Conservation (phyloP, 1,139 yeast species). For the Scheffersomyces illinoinensis region DNA sequence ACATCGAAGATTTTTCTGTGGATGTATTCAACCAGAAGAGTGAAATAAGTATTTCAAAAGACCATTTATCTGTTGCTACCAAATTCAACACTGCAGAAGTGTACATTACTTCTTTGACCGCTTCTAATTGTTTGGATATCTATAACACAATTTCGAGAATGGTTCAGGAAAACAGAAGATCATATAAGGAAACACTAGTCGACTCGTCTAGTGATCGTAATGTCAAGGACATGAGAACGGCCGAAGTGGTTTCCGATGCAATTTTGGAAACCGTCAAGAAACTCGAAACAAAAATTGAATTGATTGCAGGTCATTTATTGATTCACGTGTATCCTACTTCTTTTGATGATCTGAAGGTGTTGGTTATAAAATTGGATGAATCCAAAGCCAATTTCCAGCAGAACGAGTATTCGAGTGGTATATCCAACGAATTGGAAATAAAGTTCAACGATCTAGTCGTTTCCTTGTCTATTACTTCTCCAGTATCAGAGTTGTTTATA, state of each 20-base stretch:
- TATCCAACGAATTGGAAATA: conserved; percentile 52
- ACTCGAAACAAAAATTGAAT: conserved; percentile 61
- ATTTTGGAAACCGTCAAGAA: conserved; percentile 42
- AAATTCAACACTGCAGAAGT: conserved; percentile 58
- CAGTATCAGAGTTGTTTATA: conserved; percentile 48
- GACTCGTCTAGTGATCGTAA: conserved; percentile 42
- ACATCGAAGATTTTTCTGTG: conserved; percentile 49
- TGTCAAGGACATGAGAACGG: conserved; percentile 8
- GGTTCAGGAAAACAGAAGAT: conserved; percentile 67
- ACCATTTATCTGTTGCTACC: conserved; percentile 60
- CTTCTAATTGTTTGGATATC: conserved; percentile 79
- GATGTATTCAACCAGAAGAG: conserved; percentile 72
- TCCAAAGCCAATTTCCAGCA: conserved; percentile 64
- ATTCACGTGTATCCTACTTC: conserved; percentile 78
- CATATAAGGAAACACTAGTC: conserved; percentile 70
- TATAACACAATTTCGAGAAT: conserved; percentile 70
- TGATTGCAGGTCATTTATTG: conserved; percentile 54
- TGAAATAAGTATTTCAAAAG: conserved; percentile 46
- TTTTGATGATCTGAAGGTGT: conserved; percentile 70
- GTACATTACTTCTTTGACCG: conserved; percentile 79
- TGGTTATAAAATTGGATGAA: conserved; percentile 61
- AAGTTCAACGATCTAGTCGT: conserved; percentile 63
- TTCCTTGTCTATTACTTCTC: conserved; percentile 56
- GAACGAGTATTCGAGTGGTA: conserved; percentile 46
- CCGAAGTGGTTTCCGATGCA: conserved; percentile 22